Percentiles rank a stretch among this genome's conserved stretches.
Conservation (phyloP, 192 early-diverging fungal species). For the Phycomyces nitens region DNA sequence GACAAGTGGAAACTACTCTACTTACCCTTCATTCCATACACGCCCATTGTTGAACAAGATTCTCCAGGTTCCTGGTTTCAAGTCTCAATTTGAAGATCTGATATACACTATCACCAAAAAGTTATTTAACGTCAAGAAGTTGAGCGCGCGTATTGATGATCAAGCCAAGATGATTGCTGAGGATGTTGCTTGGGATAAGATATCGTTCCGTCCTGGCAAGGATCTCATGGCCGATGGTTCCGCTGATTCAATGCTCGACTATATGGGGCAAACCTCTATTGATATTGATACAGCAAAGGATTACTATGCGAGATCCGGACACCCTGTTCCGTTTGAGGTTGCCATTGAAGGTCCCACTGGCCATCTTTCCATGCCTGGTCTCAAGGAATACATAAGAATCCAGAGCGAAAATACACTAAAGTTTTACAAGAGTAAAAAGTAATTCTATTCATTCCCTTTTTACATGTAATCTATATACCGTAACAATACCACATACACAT, state of each 20-base stretch:
- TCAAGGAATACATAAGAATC: background rate
- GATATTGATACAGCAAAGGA: background rate
- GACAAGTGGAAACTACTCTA: slow-evolving; percentile 24
- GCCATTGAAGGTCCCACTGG: slow-evolving; percentile 4
- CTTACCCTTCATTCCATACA: slow-evolving; percentile 9
- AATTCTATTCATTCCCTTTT: too few species aligned
- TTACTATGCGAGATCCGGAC: background rate
- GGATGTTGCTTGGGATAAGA: slow-evolving; percentile 39
- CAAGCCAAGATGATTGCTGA: slow-evolving; percentile 30
- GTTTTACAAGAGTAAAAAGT: too few species aligned
- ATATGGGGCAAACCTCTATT: background rate
- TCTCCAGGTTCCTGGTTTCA: slow-evolving; percentile 30
- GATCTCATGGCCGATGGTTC: background rate
- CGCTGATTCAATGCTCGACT: background rate
- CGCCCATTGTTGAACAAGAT: slow-evolving; percentile 31
- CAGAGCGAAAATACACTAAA: too few species aligned
- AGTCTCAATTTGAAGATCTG: slow-evolving; percentile 31
- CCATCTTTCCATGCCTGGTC: slow-evolving; percentile 3
- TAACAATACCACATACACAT: too few species aligned
- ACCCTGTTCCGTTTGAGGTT: background rate
- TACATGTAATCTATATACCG: too few species aligned
- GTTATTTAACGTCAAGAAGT: slow-evolving; percentile 32
- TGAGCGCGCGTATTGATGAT: slow-evolving; percentile 25
- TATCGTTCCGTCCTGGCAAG: slow-evolving; percentile 11
- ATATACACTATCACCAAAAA: slow-evolving; percentile 27